Percentiles rank a stretch among this genome's conserved stretches.
phyloP scores from a whole-genome alignment of 2,329 filamentous ascomycete species.

The Aspergillus felis region DNA sequence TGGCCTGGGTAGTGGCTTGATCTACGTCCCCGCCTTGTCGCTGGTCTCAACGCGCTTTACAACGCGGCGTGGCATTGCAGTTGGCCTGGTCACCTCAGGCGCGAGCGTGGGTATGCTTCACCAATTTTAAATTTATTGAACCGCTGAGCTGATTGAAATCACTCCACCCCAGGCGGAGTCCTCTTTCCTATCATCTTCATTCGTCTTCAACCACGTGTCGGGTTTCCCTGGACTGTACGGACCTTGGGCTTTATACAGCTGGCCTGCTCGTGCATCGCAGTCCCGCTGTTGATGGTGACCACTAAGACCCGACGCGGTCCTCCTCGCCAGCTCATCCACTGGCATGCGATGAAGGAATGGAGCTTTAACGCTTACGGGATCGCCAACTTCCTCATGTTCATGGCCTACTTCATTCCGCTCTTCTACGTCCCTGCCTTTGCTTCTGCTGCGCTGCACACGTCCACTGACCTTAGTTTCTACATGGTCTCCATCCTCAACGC shows the following conservation, averaged over 20 bases:
- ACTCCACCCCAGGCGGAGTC: background rate
- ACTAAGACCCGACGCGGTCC: background rate
- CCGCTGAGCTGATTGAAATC: background rate
- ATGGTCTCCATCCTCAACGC: constrained; percentile 6
- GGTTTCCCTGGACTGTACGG: constrained; percentile 6
- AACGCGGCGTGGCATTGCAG: constrained; percentile 48
- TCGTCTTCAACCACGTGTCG: constrained; percentile 1
- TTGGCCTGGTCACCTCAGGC: constrained; percentile 53
- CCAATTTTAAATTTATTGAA: no score
- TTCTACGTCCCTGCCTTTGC: constrained; percentile 7
- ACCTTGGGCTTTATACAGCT: constrained; percentile 8
- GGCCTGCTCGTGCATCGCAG: constrained; percentile 2
- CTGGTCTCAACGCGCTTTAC: constrained; percentile 59
- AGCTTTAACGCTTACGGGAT: background rate
- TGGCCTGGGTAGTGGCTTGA: constrained; percentile 51
- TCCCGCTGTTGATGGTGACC: constrained; percentile 3
- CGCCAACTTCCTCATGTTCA: constrained; percentile 7
- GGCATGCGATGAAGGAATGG: constrained; percentile 2
- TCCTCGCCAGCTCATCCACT: constrained; percentile 6
- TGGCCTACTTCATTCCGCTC: constrained; percentile 7
- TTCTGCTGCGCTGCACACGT: background rate
- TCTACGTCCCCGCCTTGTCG: constrained; percentile 57
- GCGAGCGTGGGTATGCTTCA: constrained; percentile 8
- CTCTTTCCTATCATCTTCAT: constrained; percentile 11
- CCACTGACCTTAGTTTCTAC: constrained; percentile 3